Percentiles rank a stretch among this genome's conserved stretches.
These are phyloP conservation scores for Tetradesmus lagerheimii DNA, from an alignment of 139 green algal species.

Conservation along the genomic window DNA sequence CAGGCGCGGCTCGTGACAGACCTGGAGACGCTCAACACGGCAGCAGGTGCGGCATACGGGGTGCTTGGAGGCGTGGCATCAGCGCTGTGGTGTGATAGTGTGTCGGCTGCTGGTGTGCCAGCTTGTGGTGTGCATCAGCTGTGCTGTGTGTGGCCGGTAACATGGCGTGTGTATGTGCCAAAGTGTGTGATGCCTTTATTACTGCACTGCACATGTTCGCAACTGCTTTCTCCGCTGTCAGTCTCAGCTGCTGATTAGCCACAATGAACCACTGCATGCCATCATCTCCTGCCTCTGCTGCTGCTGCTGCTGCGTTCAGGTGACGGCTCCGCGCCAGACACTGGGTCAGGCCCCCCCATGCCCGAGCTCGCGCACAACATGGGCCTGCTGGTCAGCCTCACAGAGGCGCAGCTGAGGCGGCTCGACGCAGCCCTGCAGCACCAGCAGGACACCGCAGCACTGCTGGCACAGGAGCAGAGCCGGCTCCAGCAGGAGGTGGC, in stretches of 20 bases:
- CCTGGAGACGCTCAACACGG: slow-evolving; percentile 85
- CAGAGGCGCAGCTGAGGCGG: slow-evolving; percentile 89
- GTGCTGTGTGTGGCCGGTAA: no score
- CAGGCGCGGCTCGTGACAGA: slow-evolving; percentile 92
- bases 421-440: slow-evolving; percentile 84
- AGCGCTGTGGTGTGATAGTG: no score
- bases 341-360: slow-evolving; percentile 76
- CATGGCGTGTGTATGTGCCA: no score
- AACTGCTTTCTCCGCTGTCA: no score
- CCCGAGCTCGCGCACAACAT: slow-evolving; percentile 99
- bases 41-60: slow-evolving; percentile 17
- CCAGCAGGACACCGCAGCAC: slow-evolving; percentile 87
- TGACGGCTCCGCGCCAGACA: slow-evolving; percentile 30
- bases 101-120: no score
- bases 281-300: not conserved
- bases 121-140: not conserved
- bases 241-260: no score
- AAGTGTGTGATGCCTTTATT: no score
- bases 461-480: slow-evolving; percentile 77
- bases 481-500: slow-evolving; percentile 71
- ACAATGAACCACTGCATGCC: not conserved
- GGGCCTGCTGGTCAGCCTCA: slow-evolving; percentile 87
- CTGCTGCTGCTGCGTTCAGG: not conserved
- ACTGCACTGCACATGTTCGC: no score
- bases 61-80: not conserved